Conservation (phyloP, 192 early-diverging fungal species). For the Lobulomyces angularis region DNA sequence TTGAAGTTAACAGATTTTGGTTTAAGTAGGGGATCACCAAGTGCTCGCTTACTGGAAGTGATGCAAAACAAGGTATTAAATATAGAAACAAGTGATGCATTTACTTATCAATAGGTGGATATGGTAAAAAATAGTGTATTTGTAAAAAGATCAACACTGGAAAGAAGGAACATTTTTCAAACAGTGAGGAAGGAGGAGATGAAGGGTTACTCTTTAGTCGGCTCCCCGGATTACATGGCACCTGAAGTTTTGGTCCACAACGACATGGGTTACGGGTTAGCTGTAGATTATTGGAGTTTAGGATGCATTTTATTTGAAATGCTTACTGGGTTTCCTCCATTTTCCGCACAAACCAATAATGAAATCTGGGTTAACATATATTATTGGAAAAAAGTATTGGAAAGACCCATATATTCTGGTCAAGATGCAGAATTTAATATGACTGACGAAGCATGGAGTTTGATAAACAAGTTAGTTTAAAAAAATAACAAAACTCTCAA, state of each 20-base stretch:
- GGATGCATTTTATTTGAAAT: slow-evolving; percentile 72
- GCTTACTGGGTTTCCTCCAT: slow-evolving; percentile 60
- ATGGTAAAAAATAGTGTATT: slow-evolving; percentile 24
- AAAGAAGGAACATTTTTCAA: slow-evolving; percentile 28
- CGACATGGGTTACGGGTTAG: slow-evolving; percentile 44
- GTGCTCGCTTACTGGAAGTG: slow-evolving; percentile 13
- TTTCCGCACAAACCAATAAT: slow-evolving; percentile 50
- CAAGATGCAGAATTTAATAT: slow-evolving; percentile 67
- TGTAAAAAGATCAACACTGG: slow-evolving; percentile 9
- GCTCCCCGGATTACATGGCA: slow-evolving; percentile 89
- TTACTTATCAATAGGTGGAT: slow-evolving; percentile 24
- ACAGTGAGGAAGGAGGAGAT: slow-evolving; percentile 23
- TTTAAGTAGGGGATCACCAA: slow-evolving; percentile 32
- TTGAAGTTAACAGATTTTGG: slow-evolving; percentile 83
- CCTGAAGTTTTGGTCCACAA: slow-evolving; percentile 62
- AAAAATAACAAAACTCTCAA: slow-evolving; percentile 2
- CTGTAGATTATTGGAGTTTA: slow-evolving; percentile 64
- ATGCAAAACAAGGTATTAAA: slow-evolving; percentile 15
- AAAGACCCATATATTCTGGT: slow-evolving; percentile 65
- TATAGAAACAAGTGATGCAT: background rate
- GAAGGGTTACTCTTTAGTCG: slow-evolving; percentile 68
- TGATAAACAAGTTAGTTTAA: slow-evolving; percentile 40
- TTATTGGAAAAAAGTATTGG: slow-evolving; percentile 65
- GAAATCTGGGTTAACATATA: slow-evolving; percentile 79
- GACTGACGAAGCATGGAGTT: slow-evolving; percentile 61